phyloP scores from a whole-genome alignment of 2,329 filamentous ascomycete genomes.

The Zarea fungicola region DNA sequence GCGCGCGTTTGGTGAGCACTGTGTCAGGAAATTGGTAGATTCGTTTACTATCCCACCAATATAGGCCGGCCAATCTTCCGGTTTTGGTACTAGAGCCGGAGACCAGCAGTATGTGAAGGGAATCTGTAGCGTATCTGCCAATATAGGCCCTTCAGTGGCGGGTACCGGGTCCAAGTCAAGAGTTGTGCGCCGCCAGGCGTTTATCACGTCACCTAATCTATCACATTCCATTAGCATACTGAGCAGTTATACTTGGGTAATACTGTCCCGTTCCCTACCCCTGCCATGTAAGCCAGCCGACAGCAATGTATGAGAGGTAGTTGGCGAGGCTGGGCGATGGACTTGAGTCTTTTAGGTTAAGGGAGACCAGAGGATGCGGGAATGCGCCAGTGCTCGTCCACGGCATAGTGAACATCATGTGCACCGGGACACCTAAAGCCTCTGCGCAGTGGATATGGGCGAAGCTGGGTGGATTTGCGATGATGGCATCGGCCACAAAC shows the following conservation, averaged over 20 bases:
- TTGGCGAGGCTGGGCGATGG: slow-evolving; percentile 49
- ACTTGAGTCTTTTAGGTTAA: background rate
- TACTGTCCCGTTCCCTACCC: slow-evolving; percentile 35
- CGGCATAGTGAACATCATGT: slow-evolving; percentile 73
- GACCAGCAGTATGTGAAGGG: background rate
- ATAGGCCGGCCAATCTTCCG: slow-evolving; percentile 59
- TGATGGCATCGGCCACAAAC: slow-evolving; percentile 73
- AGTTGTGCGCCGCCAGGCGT: background rate
- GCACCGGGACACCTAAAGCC: slow-evolving; percentile 68
- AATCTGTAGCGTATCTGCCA: slow-evolving; percentile 50
- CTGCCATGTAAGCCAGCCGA: slow-evolving; percentile 76
- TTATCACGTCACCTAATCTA: background rate
- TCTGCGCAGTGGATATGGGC: slow-evolving; percentile 77
- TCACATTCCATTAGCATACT: background rate
- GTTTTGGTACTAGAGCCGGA: background rate
- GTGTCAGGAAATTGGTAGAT: background rate
- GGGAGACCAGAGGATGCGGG: background rate
- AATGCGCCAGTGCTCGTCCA: background rate
- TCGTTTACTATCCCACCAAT: slow-evolving; percentile 39
- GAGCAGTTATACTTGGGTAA: background rate
- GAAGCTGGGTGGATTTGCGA: slow-evolving; percentile 76
- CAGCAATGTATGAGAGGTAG: slow-evolving; percentile 64
- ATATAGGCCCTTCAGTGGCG: background rate
- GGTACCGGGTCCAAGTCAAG: background rate
- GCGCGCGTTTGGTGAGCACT: background rate